Evolutionary conservation across 2,329 filamentous ascomycete species (phyloP).

Genomic region (Clathrospora elynae): DNA sequence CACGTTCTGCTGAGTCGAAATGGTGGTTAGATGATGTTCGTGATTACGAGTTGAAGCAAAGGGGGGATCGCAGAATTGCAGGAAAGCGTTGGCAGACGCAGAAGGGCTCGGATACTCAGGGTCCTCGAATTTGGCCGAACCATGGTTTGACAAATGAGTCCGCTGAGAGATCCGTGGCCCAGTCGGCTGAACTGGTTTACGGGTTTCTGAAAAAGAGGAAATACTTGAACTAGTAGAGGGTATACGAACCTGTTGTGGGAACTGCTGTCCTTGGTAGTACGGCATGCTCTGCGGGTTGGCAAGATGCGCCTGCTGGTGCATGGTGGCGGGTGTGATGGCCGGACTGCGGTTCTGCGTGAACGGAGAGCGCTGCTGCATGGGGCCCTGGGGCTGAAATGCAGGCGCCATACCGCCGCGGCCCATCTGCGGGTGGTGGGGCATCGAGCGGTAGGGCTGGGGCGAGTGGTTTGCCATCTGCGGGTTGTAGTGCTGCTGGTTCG

Average conservation of each 20-base stretch:
- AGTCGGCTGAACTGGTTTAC: slow-evolving; percentile 26
- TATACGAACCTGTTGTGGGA: slow-evolving; percentile 65
- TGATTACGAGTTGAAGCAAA: slow-evolving; percentile 72
- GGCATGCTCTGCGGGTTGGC: slow-evolving; percentile 64
- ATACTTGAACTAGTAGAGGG: slow-evolving; percentile 51
- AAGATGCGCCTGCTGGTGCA: slow-evolving; percentile 65
- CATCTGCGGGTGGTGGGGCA: slow-evolving; percentile 58
- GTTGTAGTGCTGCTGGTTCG: slow-evolving; percentile 56
- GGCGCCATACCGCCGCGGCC: slow-evolving; percentile 59
- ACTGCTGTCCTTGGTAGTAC: slow-evolving; percentile 64
- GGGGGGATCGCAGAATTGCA: slow-evolving; percentile 54
- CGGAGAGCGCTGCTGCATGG: slow-evolving; percentile 63
- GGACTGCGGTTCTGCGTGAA: slow-evolving; percentile 62
- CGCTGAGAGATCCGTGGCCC: slow-evolving; percentile 20
- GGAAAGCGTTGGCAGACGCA: slow-evolving; percentile 30
- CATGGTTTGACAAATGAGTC: slow-evolving; percentile 11
- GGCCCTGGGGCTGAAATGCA: slow-evolving; percentile 55
- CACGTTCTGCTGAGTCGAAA: slow-evolving; percentile 69
- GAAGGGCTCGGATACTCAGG: slow-evolving; percentile 25
- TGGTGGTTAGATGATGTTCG: slow-evolving; percentile 71
- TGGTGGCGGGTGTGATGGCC: slow-evolving; percentile 65
- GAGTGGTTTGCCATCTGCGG: slow-evolving; percentile 51
- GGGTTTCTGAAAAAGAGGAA: slow-evolving; percentile 23
- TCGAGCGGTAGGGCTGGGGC: slow-evolving; percentile 59
- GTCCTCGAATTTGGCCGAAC: slow-evolving; percentile 22